Evolutionary conservation across 2,329 filamentous ascomycete genomes (phyloP), one percentile per base, ranked within the genome.

Genomic region (Phoma sp.): DNA sequence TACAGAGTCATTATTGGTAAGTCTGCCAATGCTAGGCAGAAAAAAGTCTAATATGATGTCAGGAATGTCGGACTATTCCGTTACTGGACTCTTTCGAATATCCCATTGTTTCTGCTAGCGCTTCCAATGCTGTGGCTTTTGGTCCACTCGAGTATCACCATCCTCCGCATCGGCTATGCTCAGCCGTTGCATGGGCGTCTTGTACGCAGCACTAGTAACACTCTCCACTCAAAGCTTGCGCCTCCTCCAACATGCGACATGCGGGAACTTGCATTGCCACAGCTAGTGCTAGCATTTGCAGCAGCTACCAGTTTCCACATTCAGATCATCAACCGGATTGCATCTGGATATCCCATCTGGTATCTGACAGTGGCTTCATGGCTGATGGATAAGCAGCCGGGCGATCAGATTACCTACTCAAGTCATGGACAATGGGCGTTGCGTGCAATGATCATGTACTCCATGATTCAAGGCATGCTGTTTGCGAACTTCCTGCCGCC

Each of bases 401-500:
- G 21, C 17, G 20, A 7, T 23, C 18, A 26, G 11, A 47, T 18
- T 12, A 49, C 30, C 18, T 10, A 7, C 15, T 28, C 36, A 17
- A 42, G 51, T 17, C 40, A 40, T 33, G 47, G 50, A 10, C 54
- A 64, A 43, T 65, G 62, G 56, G 48, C 59, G 26, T 48, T 67
- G 42, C 68, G 68, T 5, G 65, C 86, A 63, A 90, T 93, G 81
- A 80, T 92, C 47, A 83, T 93, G 75, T 99, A 99, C 78, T 90
- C 86, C 2, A 74, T 90, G 28, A 83, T 97, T 36, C 95, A 99
- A 72, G 92, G 84, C 0, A 88, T 85, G 7, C 78, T 99, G 34
- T 99, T 92, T 79, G 88, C 92, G 4, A 92, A 87, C 3, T 99
- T 99, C 73, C 81, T 99, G 42, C 95, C 95, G 5, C 95, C 95